These are phyloP conservation scores for Kwoniella dendrophila DNA, from an alignment of 768 basidiomycete genomes.

Conservation along the genomic window DNA sequence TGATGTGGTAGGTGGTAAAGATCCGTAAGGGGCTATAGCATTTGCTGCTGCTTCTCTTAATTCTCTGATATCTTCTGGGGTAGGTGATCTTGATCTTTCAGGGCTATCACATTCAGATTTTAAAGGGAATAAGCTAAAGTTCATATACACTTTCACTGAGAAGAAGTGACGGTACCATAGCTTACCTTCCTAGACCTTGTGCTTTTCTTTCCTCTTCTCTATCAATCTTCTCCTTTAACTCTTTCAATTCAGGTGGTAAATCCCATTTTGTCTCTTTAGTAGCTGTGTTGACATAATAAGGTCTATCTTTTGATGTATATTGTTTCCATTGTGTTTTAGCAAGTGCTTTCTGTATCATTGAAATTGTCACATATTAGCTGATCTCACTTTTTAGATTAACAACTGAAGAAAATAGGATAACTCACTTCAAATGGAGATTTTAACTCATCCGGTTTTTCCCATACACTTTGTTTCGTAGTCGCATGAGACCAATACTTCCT, in stretches of 20 bases:
- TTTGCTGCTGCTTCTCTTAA: conserved; percentile 22
- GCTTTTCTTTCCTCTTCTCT: conserved; percentile 63
- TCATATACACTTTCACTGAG: too few relatives aligned
- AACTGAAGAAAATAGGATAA: too few relatives aligned
- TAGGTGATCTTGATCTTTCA: conserved; percentile 28
- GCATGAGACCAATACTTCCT: conserved; percentile 98
- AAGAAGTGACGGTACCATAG: too few relatives aligned
- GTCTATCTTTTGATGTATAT: conserved; percentile 83
- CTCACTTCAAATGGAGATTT: conserved; percentile 85
- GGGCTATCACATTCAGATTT: too few relatives aligned
- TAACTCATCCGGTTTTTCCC: conserved; percentile 97
- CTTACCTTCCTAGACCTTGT: conserved; percentile 57
- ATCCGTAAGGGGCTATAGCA: conserved; percentile 23
- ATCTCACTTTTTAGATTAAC: too few relatives aligned
- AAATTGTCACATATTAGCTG: too few relatives aligned
- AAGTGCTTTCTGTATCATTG: conserved; percentile 71
- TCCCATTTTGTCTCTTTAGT: conserved; percentile 92
- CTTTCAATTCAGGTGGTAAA: conserved; percentile 86
- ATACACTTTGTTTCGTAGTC: conserved; percentile 82
- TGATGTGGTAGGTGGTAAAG: conserved; percentile 7
- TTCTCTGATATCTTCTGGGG: conserved; percentile 24
- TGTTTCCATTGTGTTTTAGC: conserved; percentile 93
- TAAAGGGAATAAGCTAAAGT: too few relatives aligned
- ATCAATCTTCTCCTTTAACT: conserved; percentile 82
- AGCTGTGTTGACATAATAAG: conserved; percentile 66